Conservation (phyloP, 1,284 basidiomycete genomes). For the Hypsizygus ulmarius region DNA sequence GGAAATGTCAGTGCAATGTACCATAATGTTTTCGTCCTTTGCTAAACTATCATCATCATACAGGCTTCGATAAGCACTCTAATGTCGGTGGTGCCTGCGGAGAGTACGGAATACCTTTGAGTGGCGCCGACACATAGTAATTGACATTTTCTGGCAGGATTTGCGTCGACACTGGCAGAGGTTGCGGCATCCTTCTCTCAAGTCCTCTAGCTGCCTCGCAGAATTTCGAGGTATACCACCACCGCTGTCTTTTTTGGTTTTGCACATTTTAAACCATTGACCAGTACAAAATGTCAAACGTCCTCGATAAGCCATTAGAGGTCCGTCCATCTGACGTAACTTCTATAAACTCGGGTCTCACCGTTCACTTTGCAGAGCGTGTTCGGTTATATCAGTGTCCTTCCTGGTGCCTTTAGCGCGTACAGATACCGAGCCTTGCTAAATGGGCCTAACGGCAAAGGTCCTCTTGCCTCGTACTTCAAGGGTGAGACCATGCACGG, state of each 20-base stretch:
- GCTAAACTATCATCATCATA: background rate
- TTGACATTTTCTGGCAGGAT: conserved; percentile 46
- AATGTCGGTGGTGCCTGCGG: conserved; percentile 94
- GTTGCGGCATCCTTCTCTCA: conserved; percentile 75
- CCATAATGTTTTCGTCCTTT: background rate
- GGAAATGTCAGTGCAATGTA: conserved; percentile 67
- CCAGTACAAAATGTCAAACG: conserved; percentile 90
- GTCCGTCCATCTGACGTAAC: conserved; percentile 29
- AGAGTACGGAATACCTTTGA: conserved; percentile 52
- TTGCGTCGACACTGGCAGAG: conserved; percentile 79
- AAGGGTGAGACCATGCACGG: conserved; percentile 88
- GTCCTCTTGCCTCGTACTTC: conserved; percentile 89
- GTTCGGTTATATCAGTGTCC: conserved; percentile 89
- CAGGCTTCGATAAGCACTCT: conserved; percentile 86
- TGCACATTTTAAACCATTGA: conserved; percentile 8
- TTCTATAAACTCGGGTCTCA: conserved; percentile 3
- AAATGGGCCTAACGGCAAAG: conserved; percentile 80
- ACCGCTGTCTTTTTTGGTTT: background rate
- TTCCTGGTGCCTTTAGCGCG: conserved; percentile 90
- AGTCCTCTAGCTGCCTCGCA: conserved; percentile 90
- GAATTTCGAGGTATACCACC: conserved; percentile 71
- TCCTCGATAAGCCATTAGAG: conserved; percentile 91
- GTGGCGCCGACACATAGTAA: conserved; percentile 3
- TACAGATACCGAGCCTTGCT: conserved; percentile 85
- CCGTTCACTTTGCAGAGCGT: conserved; percentile 54